Evolutionary conservation across 805 yeast genomes (phyloP).

Genomic region (Myxozyma mucilagina): DNA sequence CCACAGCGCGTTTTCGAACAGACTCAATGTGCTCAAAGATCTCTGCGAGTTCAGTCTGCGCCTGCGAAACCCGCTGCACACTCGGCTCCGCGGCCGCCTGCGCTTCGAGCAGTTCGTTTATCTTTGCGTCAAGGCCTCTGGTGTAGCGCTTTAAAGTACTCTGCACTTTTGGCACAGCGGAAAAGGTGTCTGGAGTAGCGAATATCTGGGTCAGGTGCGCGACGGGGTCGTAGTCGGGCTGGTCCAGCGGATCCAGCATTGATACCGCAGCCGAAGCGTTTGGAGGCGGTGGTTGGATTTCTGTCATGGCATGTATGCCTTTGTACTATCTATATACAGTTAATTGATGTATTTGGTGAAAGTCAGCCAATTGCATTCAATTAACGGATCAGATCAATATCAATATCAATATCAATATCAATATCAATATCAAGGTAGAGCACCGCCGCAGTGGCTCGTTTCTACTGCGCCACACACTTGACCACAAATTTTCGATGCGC

Average conservation of each 20-base stretch:
- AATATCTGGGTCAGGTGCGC: conserved; percentile 25
- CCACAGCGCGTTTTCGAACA: conserved; percentile 51
- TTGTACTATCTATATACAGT: too few species aligned
- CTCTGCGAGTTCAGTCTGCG: conserved; percentile 23
- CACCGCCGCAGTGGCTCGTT: neutral
- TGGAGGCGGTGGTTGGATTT: neutral
- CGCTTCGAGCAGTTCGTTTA: conserved; percentile 18
- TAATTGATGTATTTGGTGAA: too few species aligned
- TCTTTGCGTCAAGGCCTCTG: conserved; percentile 12
- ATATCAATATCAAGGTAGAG: too few species aligned
- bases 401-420: neutral
- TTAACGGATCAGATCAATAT: neutral
- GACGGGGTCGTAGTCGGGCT: conserved; percentile 29
- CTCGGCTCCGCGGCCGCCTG: conserved; percentile 30
- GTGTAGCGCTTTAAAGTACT: neutral
- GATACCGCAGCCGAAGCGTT: neutral
- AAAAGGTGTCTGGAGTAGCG: conserved; percentile 11
- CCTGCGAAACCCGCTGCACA: conserved; percentile 28
- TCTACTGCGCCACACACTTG: neutral
- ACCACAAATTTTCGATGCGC: conserved; percentile 3
- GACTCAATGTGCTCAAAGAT: conserved; percentile 44
- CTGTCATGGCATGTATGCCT: neutral
- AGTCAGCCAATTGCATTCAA: neutral
- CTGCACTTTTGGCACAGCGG: neutral
- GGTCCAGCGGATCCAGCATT: conserved; percentile 27